Percentiles rank a stretch among this genome's conserved stretches.
phyloP scores from a whole-genome alignment of 352 stramenopile genomes.

The Pelagophyceae sp. region DNA sequence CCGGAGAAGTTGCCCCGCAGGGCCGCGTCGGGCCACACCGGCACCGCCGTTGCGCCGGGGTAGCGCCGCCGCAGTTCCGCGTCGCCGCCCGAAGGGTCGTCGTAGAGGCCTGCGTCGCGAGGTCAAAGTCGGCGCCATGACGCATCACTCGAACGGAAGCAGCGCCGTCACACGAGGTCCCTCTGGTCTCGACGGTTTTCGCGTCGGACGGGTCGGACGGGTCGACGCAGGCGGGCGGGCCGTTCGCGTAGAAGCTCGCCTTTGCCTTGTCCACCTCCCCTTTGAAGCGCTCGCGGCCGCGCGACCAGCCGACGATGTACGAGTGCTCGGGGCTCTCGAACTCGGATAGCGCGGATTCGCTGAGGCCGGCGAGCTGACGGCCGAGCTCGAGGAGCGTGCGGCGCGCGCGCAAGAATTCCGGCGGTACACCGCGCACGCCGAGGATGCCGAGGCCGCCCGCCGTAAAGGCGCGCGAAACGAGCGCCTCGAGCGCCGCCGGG shows the following conservation, averaged over 20 bases:
- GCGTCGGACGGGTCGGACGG: too few species aligned
- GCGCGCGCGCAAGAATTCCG: neutral
- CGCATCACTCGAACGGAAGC: too few species aligned
- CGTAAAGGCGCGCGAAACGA: neutral
- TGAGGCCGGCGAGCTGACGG: neutral
- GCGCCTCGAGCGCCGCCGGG: neutral
- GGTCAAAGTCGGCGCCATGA: too few species aligned
- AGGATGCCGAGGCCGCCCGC: neutral
- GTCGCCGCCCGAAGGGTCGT: neutral
- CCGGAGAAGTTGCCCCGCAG: neutral
- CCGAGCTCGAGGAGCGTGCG: neutral
- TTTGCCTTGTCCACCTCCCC: conserved; percentile 3
- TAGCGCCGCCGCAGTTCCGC: neutral
- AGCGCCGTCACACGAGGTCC: too few species aligned
- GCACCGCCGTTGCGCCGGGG: neutral
- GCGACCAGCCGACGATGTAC: conserved; percentile 11
- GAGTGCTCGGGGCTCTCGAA: neutral
- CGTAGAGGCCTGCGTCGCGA: too few species aligned
- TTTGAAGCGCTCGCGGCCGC: conserved; percentile 4
- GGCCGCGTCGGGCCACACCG: neutral
- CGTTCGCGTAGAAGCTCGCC: conserved; percentile 1
- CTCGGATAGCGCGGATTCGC: neutral
- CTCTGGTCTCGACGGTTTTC: too few species aligned
- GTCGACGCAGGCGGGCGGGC: too few species aligned
- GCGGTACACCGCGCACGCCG: neutral